Percentiles rank a stretch among this genome's conserved stretches.
Conservation (phyloP, 768 basidiomycete genomes). For the Collybia sp. region DNA sequence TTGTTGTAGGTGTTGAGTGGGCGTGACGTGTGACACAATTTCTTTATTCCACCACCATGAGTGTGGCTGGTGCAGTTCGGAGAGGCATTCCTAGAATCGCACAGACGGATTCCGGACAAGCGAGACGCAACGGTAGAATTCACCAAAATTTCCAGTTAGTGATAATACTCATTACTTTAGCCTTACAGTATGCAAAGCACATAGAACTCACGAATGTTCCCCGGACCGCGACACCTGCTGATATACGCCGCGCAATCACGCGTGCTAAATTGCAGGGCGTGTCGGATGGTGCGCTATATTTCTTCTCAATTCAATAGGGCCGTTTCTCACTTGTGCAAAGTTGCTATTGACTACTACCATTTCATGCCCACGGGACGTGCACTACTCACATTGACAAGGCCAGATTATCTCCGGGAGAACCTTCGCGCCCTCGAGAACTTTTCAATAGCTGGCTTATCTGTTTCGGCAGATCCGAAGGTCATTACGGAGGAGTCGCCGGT, state of each 20-base stretch:
- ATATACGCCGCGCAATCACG: conserved; percentile 43
- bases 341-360: conserved; percentile 52
- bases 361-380: conserved; percentile 60
- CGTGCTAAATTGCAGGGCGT: conserved; percentile 41
- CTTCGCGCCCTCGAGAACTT: conserved; percentile 36
- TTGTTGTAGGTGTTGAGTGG: conserved; percentile 7
- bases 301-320: background rate
- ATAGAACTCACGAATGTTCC: conserved; percentile 49
- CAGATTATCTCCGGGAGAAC: conserved; percentile 37
- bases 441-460: conserved; percentile 39
- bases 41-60: conserved; percentile 1
- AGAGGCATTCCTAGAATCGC: too few species aligned
- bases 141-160: background rate
- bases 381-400: conserved; percentile 46
- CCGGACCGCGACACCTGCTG: conserved; percentile 45
- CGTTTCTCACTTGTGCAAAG: conserved; percentile 24
- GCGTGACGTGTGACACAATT: conserved; percentile 7
- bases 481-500: conserved; percentile 6
- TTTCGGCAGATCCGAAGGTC: conserved; percentile 28
- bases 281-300: conserved; percentile 30
- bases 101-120: too few species aligned
- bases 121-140: background rate
- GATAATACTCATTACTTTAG: conserved; percentile 5
- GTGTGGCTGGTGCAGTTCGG: background rate
- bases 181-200: conserved; percentile 25